Evolutionary conservation across 192 early-diverging fungal genomes (phyloP), one percentile per base, ranked within the genome.

Genomic region (Linnemannia hyalina): DNA sequence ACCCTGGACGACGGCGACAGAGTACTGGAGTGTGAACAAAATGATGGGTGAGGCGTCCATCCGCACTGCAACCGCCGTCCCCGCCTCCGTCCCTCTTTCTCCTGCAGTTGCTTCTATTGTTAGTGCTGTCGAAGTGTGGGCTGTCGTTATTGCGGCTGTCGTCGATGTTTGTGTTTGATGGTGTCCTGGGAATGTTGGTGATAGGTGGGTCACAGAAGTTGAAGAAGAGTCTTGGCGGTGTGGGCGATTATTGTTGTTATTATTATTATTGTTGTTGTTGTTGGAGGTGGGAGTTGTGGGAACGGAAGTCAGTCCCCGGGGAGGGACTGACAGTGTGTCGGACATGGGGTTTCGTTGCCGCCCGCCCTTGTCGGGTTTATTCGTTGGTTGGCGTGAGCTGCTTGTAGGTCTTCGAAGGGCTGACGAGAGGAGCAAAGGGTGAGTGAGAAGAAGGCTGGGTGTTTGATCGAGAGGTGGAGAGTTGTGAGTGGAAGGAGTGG

Each of bases 251-350:
- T 49, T 23, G 60, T 13, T 6, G 3, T 40, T 40, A 5, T 40
- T 76, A 46, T n/a, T 77, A 29, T n/a, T 76, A 16, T 9, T 55
- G 26, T 44, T 42, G 40, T 49, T 79, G 18, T 70, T 46, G 60
- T 47, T 40, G 38, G 38, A 40, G 46, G 44, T 38, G 69, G 1
- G 42, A 16, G 35, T 63, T 1, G 74, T 63, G 38, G 49, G 20
- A 35, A n/a, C 5, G 11, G 69, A 73, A 7, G 36, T 52, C 72
- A 74, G 35, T 72, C 22, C 74, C 49, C 9, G 29, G 52, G 54
- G 26, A 26, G 73, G 68, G 49, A 35, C 68, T 44, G 80, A 57
- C 75, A 75, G 29, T 32, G 26, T 81, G 26, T 81, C 54, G 57
- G 57, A 35, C 32, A 38, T 74, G 65, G 65, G 1, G 26, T 44